Evolutionary conservation across 495 filamentous ascomycete genomes (phyloP), one percentile per base, ranked within the genome.

Genomic region (Aspergillus conjunctus): DNA sequence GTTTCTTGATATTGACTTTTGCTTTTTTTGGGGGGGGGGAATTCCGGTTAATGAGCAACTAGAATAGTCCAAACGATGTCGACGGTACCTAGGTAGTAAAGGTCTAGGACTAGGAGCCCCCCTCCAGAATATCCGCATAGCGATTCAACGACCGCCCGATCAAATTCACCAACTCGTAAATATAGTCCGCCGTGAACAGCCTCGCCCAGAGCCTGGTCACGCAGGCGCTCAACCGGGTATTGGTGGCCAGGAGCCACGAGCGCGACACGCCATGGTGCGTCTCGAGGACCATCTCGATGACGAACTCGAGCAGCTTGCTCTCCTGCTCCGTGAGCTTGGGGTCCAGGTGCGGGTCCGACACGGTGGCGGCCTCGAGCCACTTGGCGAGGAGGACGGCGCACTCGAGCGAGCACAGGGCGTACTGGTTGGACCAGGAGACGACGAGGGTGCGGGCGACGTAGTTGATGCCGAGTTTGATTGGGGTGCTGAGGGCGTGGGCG

Each of bases 391-490:
- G 77, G 10, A 89, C 83, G 14, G 87, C 88, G 58, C 87, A 91
- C 68, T 91, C 88, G 0, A 90, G 76, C 41, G 87, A 88, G 63
- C 83, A 87, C 7, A 91, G 67, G 2, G 84, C 85, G 63, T 91
- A 86, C 61, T 91, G 87, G 63, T 89, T 87, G 26, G 86, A 88
- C 88, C 88, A 91, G 50, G 87, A 81, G 7, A 83, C 78, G 3
- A 85, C 86, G 61, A 89, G 87, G 1, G 85, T 88, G 62, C 83
- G 84, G 8, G 88, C 87, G 11, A 91, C 86, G 60, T 86, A 87
- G 33, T 83, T 85, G 32, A 90, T 86, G 0, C 88, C 87, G 22
- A 86, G 72, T 64, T 87, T 89, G 50, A 91, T 83, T 0, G 88
- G 80, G 49, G 86, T 85, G 39, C 83, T 85, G 49, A 91, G 72